Base-by-base conservation (phyloP, 179 eudicot species). In the Silene noctiflora region DNA sequence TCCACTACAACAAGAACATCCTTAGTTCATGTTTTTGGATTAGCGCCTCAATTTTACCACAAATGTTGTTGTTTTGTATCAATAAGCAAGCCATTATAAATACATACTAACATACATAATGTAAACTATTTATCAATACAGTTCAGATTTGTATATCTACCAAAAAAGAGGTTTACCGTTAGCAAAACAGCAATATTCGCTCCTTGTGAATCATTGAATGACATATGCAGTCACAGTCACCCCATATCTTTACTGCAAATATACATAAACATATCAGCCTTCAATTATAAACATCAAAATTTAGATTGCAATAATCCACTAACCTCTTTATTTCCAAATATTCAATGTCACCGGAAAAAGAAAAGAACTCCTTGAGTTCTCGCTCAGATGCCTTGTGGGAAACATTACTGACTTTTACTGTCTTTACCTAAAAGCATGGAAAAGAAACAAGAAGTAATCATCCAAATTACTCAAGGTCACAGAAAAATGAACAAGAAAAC, bases 121-220 rank as follows among this genome's bases (percentile, higher is more conserved):
- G 16, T 58, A 14, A 69, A 67, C 21, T 35, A 59, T 46, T 65
- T 56, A 21, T 46, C 55, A 69, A 64, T 6, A 13, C 4, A 21
- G 13, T 44, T 60, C 74, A 72, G 65, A 0, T 48, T 55, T 1
- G 27, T 24, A 6, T 51, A 67, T 42, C 25, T 25, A 67, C 19
- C 31, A 55, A 11, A 46, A 70, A 16, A 55, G 29, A 69, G 66
- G 68, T 46, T 73, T 79, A 92, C 98, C 83, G 97, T 87, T 44
- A 94, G 94, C 73, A 94, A 90, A 77, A 92, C 86, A 69, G 98
- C 97, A 77, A 94, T 92, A 25, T 94, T 89, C 75, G 97, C 97
- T 63, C 97, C 98, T 79, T 87, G 90, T 39, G 86, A 60, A 80
- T 93, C 98, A 83, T 87, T 90, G 86, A 91, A 93, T 77, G 78